Percentiles rank a stretch among this genome's conserved stretches.
Evolutionary conservation across 208 protist genomes (phyloP).

Genomic region (Crithidia thermophila): DNA sequence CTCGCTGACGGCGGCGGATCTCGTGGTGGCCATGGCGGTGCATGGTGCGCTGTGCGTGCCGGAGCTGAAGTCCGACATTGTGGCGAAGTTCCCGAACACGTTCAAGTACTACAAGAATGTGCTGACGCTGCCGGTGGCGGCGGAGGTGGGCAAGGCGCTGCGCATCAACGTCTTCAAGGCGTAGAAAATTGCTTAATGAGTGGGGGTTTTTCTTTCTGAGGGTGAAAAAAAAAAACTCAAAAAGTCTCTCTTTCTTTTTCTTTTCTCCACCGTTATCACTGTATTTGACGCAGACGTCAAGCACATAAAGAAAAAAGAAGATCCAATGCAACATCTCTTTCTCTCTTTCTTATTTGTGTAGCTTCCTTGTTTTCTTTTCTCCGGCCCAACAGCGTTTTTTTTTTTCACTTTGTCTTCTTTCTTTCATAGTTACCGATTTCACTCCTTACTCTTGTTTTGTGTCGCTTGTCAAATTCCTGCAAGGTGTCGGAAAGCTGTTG

Average conservation of each 20-base stretch:
- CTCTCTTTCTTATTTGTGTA: neutral
- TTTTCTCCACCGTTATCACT: neutral
- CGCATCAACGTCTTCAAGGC: constrained; percentile 35
- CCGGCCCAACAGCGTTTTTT: neutral
- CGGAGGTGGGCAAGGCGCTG: constrained; percentile 62
- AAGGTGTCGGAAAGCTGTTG: no score
- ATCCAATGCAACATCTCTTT: neutral
- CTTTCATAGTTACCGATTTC: constrained; percentile 1
- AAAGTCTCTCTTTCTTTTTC: neutral
- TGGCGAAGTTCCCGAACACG: constrained; percentile 2
- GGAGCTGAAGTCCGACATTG: constrained; percentile 25
- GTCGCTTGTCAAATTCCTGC: neutral
- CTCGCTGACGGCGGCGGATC: constrained; percentile 72
- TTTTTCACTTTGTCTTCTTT: constrained; percentile 2
- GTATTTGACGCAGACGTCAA: neutral
- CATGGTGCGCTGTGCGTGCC: constrained; percentile 32
- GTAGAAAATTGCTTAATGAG: neutral
- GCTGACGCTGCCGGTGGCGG: constrained; percentile 55
- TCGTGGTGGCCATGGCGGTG: constrained; percentile 55
- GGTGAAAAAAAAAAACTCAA: no score
- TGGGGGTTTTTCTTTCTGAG: no score
- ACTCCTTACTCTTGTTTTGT: constrained; percentile 8
- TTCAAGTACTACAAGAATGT: constrained; percentile 54
- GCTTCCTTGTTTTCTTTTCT: neutral
- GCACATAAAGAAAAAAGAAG: neutral